Base-by-base conservation (phyloP, 352 stramenopile genomes). In the Elongisporangium prolatum region DNA sequence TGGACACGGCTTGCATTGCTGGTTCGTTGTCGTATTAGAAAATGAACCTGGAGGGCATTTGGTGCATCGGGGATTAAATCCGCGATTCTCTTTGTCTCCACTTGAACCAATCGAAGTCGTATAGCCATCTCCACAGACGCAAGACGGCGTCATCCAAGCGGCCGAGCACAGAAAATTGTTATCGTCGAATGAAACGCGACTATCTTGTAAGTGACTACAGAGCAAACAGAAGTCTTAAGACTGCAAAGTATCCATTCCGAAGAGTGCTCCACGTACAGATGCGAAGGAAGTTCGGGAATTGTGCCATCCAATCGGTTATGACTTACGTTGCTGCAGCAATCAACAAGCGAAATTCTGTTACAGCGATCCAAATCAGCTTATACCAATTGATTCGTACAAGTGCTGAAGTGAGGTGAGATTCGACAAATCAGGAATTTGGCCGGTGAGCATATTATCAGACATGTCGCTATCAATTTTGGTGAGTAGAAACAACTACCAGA, bases 391-490 rank as follows among this genome's bases (percentile, higher is more conserved):
- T 48, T 69, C 77, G 48, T 79, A 88, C 80, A 88, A 84, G 18
- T 48, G 60, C 48, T 60, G 63, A 18, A 90, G 64, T 8, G 53
- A 60, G 5, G 76, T 80, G 51, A 77, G 68, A 22, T 83, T 84
- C 37, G 60, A 73, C 38, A 88, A 63, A 14, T 60, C 38, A 1
- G 76, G 76, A 0, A 91, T 24, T 25, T 52, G 28, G 8, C 80
- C 76, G 2, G 52, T 68, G 16, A 90, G 63, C 7, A 54, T 20
- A 48, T 90, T 88, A 52, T 76, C 50, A 0, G 75, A 84, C 11
- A 88, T 60, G 25, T 88, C 57, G 2, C 80, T 90, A 40, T 11
- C 34, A n/a, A n/a, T n/a, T n/a, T n/a, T n/a, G n/a, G n/a, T n/a
- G n/a, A n/a, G n/a, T n/a, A n/a, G 51, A 7, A 48, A 14, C 50